Percentiles rank a stretch among this genome's conserved stretches.
These are phyloP conservation scores for Forsythia viridissima DNA, from an alignment of 257 asterid genomes.

Conservation along the genomic window DNA sequence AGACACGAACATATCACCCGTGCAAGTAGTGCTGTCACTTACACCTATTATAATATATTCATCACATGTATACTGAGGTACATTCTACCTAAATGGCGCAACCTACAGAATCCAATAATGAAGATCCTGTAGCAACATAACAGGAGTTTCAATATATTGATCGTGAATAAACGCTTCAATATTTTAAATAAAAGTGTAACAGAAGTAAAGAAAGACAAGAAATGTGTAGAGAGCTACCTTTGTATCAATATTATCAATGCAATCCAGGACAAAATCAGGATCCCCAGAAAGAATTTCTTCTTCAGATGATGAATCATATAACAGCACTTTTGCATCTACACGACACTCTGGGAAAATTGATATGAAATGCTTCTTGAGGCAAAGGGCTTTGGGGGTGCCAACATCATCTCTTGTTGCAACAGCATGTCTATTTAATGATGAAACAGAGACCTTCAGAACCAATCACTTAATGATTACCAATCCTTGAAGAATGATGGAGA, in stretches of 20 bases:
- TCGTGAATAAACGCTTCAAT: too few species aligned
- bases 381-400: slow-evolving; percentile 81
- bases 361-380: slow-evolving; percentile 82
- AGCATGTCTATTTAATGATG: slow-evolving; percentile 95
- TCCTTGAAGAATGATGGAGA: slow-evolving; percentile 8
- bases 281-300: slow-evolving; percentile 87
- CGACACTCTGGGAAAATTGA: slow-evolving; percentile 87
- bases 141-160: background rate
- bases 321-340: slow-evolving; percentile 73
- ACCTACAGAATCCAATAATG: background rate
- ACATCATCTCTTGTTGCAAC: slow-evolving; percentile 97
- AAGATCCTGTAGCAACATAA: slow-evolving; percentile 13
- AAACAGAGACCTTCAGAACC: slow-evolving; percentile 78
- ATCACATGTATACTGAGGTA: background rate
- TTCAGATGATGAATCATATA: slow-evolving; percentile 84
- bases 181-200: background rate
- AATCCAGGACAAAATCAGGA: slow-evolving; percentile 89
- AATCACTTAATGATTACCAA: slow-evolving; percentile 27
- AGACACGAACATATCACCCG: background rate
- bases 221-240: slow-evolving; percentile 48
- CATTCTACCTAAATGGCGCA: background rate
- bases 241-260: slow-evolving; percentile 95
- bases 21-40: background rate
- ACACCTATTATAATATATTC: background rate
- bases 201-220: slow-evolving; percentile 1